These are phyloP conservation scores for Macaranga tanarius DNA, from an alignment of 441 rosid species.

Conservation along the genomic window DNA sequence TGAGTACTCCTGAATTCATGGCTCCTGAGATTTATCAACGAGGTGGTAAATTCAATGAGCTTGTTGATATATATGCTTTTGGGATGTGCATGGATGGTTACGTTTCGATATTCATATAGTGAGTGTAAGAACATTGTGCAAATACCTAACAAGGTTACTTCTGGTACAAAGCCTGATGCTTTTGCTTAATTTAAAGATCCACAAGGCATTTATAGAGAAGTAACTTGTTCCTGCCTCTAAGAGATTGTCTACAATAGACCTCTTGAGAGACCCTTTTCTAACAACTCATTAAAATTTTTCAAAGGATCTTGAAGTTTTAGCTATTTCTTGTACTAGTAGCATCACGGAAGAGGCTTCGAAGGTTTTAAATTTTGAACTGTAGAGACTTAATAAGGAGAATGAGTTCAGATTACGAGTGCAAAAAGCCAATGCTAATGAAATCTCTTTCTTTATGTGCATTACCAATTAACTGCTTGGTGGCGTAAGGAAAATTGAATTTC, in stretches of 20 bases:
- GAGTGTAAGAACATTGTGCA: constrained; percentile 63
- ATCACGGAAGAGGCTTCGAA: constrained; percentile 31
- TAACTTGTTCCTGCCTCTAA: constrained; percentile 47
- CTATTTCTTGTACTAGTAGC: no score
- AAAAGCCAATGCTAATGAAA: constrained; percentile 40
- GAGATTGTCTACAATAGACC: no score
- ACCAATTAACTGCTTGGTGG: constrained; percentile 49
- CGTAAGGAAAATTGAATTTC: constrained; percentile 54
- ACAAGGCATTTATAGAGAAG: constrained; percentile 39
- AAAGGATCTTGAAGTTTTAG: no score
- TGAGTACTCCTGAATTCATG: neutral
- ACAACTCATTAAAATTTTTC: no score
- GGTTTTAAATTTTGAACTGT: constrained; percentile 39
- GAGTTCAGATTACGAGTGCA: constrained; percentile 54
- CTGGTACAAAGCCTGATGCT: constrained; percentile 48
- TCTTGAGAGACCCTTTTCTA: no score
- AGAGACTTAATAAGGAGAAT: constrained; percentile 33
- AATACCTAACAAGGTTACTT: constrained; percentile 61
- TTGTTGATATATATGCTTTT: constrained; percentile 65
- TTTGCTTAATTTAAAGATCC: constrained; percentile 41
- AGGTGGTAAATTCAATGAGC: no score
- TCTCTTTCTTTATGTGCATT: constrained; percentile 56
- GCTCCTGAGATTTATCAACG: no score
- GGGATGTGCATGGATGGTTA: constrained; percentile 68
- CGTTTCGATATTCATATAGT: constrained; percentile 46